These are phyloP conservation scores for Neofusicoccum laricinum DNA, from an alignment of 2,329 filamentous ascomycete species.

Conservation along the genomic window DNA sequence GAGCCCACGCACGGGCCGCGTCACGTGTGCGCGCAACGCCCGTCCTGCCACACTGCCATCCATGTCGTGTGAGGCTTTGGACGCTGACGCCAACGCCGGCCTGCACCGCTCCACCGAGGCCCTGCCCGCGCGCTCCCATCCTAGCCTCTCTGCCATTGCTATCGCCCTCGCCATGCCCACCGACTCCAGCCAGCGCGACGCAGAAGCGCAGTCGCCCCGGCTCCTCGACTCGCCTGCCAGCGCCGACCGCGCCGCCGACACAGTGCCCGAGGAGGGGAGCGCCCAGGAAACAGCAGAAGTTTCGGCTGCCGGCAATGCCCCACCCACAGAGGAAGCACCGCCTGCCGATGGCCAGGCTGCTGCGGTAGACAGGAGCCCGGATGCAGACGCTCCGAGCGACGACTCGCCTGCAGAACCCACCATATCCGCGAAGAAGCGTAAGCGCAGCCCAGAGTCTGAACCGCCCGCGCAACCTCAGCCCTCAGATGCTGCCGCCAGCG, in stretches of 20 bases:
- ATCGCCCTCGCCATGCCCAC: constrained; percentile 3
- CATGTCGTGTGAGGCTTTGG: constrained; percentile 8
- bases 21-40: not conserved
- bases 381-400: not conserved
- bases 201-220: not conserved
- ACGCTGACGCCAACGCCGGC: not conserved
- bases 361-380: not conserved
- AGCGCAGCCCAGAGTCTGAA: constrained; percentile 5
- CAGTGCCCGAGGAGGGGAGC: not conserved
- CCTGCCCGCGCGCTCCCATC: not conserved
- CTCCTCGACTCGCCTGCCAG: not conserved
- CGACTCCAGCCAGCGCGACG: not conserved
- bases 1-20: not conserved
- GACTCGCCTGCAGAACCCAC: not conserved
- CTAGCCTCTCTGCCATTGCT: not conserved
- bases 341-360: not conserved
- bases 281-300: constrained; percentile 5
- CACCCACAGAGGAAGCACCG: not conserved
- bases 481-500: not conserved
- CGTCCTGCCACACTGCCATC: not conserved
- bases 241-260: not conserved
- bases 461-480: not conserved
- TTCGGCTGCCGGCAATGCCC: not conserved
- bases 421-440: constrained; percentile 13
- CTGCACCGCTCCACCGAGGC: not conserved